Conservation (phyloP, 2,329 filamentous ascomycete species). For the Biscogniauxia mediterranea region DNA sequence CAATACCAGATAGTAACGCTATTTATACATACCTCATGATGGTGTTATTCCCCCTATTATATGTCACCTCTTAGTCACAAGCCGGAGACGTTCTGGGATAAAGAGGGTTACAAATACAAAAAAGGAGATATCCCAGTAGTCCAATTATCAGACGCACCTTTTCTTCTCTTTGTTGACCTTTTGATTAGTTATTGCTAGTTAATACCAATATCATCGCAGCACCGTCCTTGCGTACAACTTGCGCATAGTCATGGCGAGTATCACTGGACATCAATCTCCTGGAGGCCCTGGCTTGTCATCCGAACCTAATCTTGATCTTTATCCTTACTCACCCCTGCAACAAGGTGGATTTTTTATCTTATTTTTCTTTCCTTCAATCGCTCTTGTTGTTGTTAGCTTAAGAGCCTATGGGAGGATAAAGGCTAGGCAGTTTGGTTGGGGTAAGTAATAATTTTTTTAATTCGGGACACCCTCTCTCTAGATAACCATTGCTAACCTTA, state of each 20-base stretch:
- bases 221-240: background rate
- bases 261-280: background rate
- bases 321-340: background rate
- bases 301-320: background rate
- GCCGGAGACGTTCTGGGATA: background rate
- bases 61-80: background rate
- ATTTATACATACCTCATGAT: background rate
- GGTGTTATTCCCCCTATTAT: background rate
- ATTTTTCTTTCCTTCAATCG: slow-evolving; percentile 18
- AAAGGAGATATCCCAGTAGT: background rate
- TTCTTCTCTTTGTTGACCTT: background rate
- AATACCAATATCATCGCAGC: background rate
- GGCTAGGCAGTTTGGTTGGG: slow-evolving; percentile 21
- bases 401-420: slow-evolving; percentile 22
- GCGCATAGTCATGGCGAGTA: background rate
- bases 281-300: background rate
- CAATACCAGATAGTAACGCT: background rate
- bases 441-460: slow-evolving; percentile 6
- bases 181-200: background rate
- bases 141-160: background rate
- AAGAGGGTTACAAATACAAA: background rate
- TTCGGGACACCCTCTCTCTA: background rate
- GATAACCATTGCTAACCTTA: slow-evolving; percentile 3
- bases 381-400: slow-evolving; percentile 18
- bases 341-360: slow-evolving; percentile 4